Percentiles rank a stretch among this genome's conserved stretches.
Conservation (phyloP, 352 stramenopile species). For the Peronospora tabacina region DNA sequence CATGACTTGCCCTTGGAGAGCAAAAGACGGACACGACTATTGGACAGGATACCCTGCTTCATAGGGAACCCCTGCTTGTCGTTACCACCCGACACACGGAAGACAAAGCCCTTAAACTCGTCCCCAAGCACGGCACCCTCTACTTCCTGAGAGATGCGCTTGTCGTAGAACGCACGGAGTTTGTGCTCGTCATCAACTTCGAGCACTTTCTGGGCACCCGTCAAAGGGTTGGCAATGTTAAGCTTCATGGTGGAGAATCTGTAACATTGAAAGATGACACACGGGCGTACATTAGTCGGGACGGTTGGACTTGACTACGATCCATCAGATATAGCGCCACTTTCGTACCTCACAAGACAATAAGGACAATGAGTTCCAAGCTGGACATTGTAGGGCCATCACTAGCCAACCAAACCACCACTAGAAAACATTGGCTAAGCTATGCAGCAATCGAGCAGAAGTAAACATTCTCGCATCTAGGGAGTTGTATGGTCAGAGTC, state of each 20-base stretch:
- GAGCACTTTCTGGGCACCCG: conserved; percentile 98
- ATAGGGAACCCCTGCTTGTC: conserved; percentile 99
- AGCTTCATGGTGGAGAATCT: conserved; percentile 91
- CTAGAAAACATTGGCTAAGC: conserved; percentile 10
- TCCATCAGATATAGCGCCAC: conserved; percentile 7
- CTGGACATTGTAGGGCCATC: not conserved
- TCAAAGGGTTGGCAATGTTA: conserved; percentile 99
- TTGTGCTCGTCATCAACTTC: conserved; percentile 99
- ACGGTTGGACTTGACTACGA: not conserved
- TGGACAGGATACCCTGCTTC: conserved; percentile 99
- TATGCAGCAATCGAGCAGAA: conserved; percentile 14
- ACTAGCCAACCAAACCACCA: conserved; percentile 28
- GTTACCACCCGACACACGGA: conserved; percentile 98
- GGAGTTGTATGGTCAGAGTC: conserved; percentile 7
- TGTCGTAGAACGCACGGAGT: conserved; percentile 98
- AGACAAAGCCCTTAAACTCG: conserved; percentile 99
- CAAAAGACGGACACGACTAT: conserved; percentile 97
- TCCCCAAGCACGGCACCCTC: conserved; percentile 97
- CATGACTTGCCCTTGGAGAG: conserved; percentile 96
- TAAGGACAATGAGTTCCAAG: conserved; percentile 52
- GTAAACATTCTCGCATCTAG: conserved; percentile 11
- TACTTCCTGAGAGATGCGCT: conserved; percentile 99
- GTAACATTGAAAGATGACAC: conserved; percentile 1
- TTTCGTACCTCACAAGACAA: conserved; percentile 66
- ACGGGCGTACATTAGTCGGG: not conserved